Evolutionary conservation across 768 basidiomycete genomes (phyloP).

Genomic region (Neoboletus subvelutipes): DNA sequence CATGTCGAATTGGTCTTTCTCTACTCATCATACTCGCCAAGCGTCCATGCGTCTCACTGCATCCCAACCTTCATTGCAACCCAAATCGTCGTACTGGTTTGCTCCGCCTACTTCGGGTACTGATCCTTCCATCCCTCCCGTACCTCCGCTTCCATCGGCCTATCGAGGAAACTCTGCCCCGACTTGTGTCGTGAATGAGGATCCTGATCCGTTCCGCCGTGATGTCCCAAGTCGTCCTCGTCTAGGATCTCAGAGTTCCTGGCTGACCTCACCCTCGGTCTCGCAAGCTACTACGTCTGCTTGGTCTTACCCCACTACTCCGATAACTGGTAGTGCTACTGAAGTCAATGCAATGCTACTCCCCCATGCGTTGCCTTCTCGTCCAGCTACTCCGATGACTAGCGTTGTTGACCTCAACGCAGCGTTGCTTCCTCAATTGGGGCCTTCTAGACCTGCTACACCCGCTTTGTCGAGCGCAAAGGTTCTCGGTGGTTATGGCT

Average conservation of each 20-base stretch:
- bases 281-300: conserved; percentile 58
- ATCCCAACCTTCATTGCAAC: conserved; percentile 34
- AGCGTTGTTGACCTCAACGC: conserved; percentile 46
- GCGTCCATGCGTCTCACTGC: conserved; percentile 14
- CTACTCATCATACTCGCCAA: conserved; percentile 55
- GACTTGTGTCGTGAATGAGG: conserved; percentile 42
- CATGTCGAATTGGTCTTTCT: conserved; percentile 70
- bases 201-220: conserved; percentile 64
- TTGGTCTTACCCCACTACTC: conserved; percentile 67
- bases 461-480: conserved; percentile 57
- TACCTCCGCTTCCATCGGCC: conserved; percentile 54
- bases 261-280: conserved; percentile 65
- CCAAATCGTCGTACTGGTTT: conserved; percentile 67
- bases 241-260: conserved; percentile 67
- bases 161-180: conserved; percentile 49
- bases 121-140: conserved; percentile 52
- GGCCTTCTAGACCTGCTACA: no score
- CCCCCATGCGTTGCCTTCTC: conserved; percentile 37
- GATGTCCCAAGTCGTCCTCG: conserved; percentile 50
- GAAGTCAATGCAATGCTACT: conserved; percentile 45
- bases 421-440: conserved; percentile 37
- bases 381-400: not conserved
- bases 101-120: conserved; percentile 44
- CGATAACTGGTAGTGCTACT: conserved; percentile 37
- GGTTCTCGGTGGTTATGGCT: conserved; percentile 71